Evolutionary conservation across 2,329 filamentous ascomycete genomes (phyloP).

Genomic region (Arthrobotrys sinensis): DNA sequence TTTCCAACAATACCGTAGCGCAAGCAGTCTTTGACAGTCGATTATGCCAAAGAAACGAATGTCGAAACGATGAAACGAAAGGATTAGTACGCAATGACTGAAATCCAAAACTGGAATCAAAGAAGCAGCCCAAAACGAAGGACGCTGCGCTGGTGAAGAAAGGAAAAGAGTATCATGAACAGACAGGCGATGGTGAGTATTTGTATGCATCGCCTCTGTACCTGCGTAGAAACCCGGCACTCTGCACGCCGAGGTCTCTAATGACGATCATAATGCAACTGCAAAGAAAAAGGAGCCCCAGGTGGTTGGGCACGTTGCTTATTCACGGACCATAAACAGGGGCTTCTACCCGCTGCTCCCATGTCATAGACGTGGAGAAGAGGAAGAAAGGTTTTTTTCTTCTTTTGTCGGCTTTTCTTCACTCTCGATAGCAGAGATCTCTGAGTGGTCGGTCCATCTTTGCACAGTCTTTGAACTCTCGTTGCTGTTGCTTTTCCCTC

Average conservation of each 20-base stretch:
- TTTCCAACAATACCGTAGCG: constrained; percentile 9
- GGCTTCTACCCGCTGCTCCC: constrained; percentile 40
- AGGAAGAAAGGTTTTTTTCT: constrained; percentile 19
- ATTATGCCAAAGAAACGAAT: constrained; percentile 33
- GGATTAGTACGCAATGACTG: constrained; percentile 30
- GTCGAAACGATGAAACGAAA: constrained; percentile 45
- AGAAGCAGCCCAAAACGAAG: constrained; percentile 40
- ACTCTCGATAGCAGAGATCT: constrained; percentile 18
- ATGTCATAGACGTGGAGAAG: constrained; percentile 42
- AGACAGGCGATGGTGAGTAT: constrained; percentile 39
- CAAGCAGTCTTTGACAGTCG: constrained; percentile 5
- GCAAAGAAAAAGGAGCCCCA: constrained; percentile 13
- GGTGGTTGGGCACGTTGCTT: constrained; percentile 50
- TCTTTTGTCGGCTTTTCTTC: constrained; percentile 21
- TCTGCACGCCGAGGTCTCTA: constrained; percentile 10
- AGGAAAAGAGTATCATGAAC: constrained; percentile 11
- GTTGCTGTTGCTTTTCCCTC: constrained; percentile 12
- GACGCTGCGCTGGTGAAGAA: constrained; percentile 52
- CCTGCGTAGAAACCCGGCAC: constrained; percentile 29
- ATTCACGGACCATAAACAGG: constrained; percentile 32
- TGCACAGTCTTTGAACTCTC: neutral
- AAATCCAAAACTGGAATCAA: constrained; percentile 18
- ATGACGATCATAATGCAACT: constrained; percentile 21
- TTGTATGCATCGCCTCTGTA: constrained; percentile 49
- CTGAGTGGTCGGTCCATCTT: constrained; percentile 29